Evolutionary conservation across 2,329 filamentous ascomycete species (phyloP), one percentile per base, ranked within the genome.

Genomic region (Monosporascus sp.): DNA sequence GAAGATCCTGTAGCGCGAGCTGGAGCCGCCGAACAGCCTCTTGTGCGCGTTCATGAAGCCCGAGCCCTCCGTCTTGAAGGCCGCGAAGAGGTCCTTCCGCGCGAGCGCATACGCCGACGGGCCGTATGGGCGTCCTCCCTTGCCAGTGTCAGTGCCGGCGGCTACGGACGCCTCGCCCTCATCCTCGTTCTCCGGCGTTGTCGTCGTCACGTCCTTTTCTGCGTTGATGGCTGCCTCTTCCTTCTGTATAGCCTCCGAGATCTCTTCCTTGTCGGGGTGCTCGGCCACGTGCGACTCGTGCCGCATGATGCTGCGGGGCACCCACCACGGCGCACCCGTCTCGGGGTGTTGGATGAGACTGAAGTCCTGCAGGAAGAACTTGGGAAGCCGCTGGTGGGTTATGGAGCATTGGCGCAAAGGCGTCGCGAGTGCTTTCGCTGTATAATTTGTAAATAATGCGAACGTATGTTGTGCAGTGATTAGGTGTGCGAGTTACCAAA

Each of bases 281-380:
- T 55, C 51, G 2, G 48, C 47, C 14, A 55, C 51, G 16, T n/a
- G 41, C 4, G 51, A 37, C 31, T 59, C 35, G 3, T 60, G 57
- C 44, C 71, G 66, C 2, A 68, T 57, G 16, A 75, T 58, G 40
- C 70, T 72, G 8, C 69, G 72, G 0, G 85, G 85, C 17, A 84
- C 72, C 65, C 78, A 81, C 81, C 82, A 88, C 0, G 78, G 72
- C 2, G 70, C 60, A 0, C 68, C 63, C 0, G 79, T 81, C 9
- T 75, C 69, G 0, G 85, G 84, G 52, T 87, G 78, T 1, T 70
- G 63, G 14, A 84, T 70, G 2, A 84, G 62, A 27, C 78, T 75
- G 55, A 90, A 84, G 35, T 80, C 74, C 52, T 87, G 80, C 5
- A 89, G 71, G 64, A 90, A 87, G 61, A 78, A 83, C 16, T 67